These are phyloP conservation scores for Plantago elongata DNA, from an alignment of 257 asterid genomes.

Conservation along the genomic window DNA sequence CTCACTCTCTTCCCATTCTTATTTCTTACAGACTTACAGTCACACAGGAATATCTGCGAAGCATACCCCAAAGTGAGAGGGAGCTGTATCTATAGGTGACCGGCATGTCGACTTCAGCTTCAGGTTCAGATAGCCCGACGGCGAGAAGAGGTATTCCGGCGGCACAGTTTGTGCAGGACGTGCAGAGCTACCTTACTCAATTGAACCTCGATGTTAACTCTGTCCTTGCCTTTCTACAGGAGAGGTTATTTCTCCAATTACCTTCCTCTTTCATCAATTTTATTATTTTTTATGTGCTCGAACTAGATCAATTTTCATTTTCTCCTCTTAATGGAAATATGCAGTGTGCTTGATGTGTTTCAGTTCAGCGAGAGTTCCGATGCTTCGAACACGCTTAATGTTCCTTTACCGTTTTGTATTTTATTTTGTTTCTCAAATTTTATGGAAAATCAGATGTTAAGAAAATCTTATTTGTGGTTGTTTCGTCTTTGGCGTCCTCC, in stretches of 20 bases:
- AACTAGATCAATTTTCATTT: background rate
- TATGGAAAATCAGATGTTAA: too few species aligned
- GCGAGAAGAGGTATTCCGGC: conserved; percentile 94
- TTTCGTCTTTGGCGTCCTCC: too few species aligned
- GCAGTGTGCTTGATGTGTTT: too few species aligned
- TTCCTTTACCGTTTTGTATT: too few species aligned
- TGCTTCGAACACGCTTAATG: too few species aligned
- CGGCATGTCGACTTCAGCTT: conserved; percentile 32
- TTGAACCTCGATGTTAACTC: conserved; percentile 72
- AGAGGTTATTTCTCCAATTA: conserved; percentile 37
- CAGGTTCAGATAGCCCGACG: conserved; percentile 36
- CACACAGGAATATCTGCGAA: too few species aligned
- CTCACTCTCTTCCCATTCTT: too few species aligned
- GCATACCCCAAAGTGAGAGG: too few species aligned
- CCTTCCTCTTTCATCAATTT: background rate
- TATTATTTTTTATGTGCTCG: background rate
- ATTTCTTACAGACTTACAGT: too few species aligned
- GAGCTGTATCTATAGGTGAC: background rate
- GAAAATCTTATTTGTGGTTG: too few species aligned
- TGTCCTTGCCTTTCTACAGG: conserved; percentile 85
- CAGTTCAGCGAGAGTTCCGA: too few species aligned
- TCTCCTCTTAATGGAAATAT: background rate
- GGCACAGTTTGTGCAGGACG: conserved; percentile 87
- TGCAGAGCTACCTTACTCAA: conserved; percentile 67
- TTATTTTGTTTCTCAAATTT: too few species aligned